These are phyloP conservation scores for Neolecta irregularis DNA, from an alignment of 1,139 yeast genomes.

Conservation along the genomic window DNA sequence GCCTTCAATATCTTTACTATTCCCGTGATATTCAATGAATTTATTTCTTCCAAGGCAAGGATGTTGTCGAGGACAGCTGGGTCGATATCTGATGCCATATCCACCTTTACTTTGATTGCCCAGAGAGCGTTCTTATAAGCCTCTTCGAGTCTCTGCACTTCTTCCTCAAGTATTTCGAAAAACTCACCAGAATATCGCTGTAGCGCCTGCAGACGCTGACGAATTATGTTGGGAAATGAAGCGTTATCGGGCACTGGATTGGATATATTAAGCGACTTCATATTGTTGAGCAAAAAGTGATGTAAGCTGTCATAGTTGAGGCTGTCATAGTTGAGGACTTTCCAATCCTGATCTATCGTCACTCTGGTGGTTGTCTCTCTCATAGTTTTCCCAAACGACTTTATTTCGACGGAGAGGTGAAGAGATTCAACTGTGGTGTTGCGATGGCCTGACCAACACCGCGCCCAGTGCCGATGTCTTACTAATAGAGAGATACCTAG, in stretches of 20 bases:
- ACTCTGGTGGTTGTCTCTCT: too few species aligned
- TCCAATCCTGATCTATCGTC: too few species aligned
- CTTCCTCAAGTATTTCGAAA: background rate
- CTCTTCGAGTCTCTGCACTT: background rate
- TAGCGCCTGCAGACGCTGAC: background rate
- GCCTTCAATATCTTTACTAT: background rate
- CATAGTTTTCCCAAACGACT: too few species aligned
- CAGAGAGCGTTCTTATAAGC: background rate
- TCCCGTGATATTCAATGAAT: background rate
- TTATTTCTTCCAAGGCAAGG: background rate
- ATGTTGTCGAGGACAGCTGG: background rate
- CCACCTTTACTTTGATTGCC: too few species aligned
- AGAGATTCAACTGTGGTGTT: too few species aligned
- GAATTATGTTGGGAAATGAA: background rate
- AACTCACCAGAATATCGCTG: background rate
- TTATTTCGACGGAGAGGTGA: too few species aligned
- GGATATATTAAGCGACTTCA: background rate
- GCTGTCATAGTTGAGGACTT: background rate
- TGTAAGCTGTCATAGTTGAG: background rate
- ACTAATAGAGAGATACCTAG: too few species aligned
- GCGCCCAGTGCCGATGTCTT: too few species aligned
- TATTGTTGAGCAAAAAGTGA: background rate
- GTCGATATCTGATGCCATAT: background rate
- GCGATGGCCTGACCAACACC: too few species aligned
- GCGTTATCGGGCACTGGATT: background rate